Percentiles rank a stretch among this genome's conserved stretches.
Evolutionary conservation across 345 rosid genomes (phyloP).

Genomic region (Carallia pectinifolia): DNA sequence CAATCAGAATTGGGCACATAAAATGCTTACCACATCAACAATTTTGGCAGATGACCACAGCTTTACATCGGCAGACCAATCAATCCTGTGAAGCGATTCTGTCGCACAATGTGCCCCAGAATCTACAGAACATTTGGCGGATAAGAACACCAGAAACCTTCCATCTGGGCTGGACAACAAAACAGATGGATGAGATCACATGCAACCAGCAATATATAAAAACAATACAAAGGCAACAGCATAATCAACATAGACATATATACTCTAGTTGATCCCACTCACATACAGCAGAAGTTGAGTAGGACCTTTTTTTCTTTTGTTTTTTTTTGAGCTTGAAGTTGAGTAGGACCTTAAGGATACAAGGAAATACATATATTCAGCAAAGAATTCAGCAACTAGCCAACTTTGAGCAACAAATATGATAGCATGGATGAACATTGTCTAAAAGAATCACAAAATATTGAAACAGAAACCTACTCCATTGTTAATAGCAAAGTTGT

Average conservation of each 20-base stretch:
- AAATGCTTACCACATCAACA: conserved; percentile 65
- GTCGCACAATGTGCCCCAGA: conserved; percentile 74
- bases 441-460: background rate
- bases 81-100: conserved; percentile 72
- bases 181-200: conserved; percentile 14
- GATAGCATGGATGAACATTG: background rate
- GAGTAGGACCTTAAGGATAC: no score
- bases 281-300: no score
- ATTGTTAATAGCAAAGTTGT: background rate
- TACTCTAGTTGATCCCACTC: no score
- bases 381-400: no score
- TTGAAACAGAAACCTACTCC: no score
- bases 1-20: background rate
- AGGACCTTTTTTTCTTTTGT: no score
- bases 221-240: no score
- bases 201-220: conserved; percentile 7
- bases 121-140: conserved; percentile 72
- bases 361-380: no score
- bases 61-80: conserved; percentile 64
- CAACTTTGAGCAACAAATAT: no score
- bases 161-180: conserved; percentile 72
- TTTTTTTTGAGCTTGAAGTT: no score
- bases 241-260: no score
- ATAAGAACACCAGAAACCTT: conserved; percentile 66
- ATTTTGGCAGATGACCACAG: conserved; percentile 39